Conservation (phyloP, 768 basidiomycete species). For the Suillus tomentosus region DNA sequence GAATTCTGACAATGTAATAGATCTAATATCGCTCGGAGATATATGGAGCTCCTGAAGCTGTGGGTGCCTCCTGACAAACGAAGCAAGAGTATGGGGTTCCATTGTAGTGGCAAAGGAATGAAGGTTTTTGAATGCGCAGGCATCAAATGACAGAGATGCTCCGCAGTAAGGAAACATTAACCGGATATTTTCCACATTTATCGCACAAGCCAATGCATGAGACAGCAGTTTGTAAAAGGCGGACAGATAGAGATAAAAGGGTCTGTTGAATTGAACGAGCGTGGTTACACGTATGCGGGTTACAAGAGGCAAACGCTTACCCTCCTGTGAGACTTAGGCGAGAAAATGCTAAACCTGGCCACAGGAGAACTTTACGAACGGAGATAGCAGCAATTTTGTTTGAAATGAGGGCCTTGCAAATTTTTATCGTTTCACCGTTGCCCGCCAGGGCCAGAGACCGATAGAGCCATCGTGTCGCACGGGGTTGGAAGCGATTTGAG, state of each 20-base stretch:
- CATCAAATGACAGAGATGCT: constrained; percentile 3
- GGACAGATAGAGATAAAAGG: constrained; percentile 11
- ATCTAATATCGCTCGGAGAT: constrained; percentile 1
- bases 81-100: constrained; percentile 6
- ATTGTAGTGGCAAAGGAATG: constrained; percentile 8
- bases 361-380: constrained; percentile 7
- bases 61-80: constrained; percentile 11
- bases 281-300: constrained; percentile 2
- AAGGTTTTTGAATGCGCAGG: constrained; percentile 9
- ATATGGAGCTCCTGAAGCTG: constrained; percentile 7
- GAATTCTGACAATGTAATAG: constrained; percentile 4
- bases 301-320: neutral
- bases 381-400: constrained; percentile 12
- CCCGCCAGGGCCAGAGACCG: constrained; percentile 2
- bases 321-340: constrained; percentile 1
- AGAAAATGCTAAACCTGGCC: constrained; percentile 8
- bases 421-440: neutral
- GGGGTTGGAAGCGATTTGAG: constrained; percentile 1
- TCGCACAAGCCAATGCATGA: neutral
- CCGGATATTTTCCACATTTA: neutral
- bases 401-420: constrained; percentile 12
- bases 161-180: constrained; percentile 13
- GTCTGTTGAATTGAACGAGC: constrained; percentile 2
- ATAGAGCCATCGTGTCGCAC: constrained; percentile 11
- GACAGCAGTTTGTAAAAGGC: constrained; percentile 8